Conservation (phyloP, 2,329 filamentous ascomycete species). For the Pochonia chlamydosporia region DNA sequence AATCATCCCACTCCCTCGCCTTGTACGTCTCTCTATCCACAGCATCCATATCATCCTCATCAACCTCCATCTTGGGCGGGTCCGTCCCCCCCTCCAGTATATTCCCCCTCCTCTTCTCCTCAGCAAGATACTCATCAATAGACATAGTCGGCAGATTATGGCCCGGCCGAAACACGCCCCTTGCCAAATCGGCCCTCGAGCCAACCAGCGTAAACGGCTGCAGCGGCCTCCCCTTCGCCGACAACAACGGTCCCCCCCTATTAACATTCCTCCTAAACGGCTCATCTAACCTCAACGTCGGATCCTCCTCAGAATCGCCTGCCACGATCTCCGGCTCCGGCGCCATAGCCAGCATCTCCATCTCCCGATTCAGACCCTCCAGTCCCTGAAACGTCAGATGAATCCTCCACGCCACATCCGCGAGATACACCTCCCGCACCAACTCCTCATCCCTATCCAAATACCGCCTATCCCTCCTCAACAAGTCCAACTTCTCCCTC, state of each 20-base stretch:
- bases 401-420: slow-evolving; percentile 65
- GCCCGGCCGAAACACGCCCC: slow-evolving; percentile 81
- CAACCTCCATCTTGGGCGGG: slow-evolving; percentile 62
- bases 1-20: slow-evolving; percentile 93
- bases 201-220: slow-evolving; percentile 85
- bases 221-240: slow-evolving; percentile 73
- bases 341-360: slow-evolving; percentile 73
- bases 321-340: slow-evolving; percentile 49
- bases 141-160: slow-evolving; percentile 96
- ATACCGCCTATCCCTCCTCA: slow-evolving; percentile 41
- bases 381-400: slow-evolving; percentile 81
- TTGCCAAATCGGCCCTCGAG: slow-evolving; percentile 66
- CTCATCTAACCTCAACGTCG: slow-evolving; percentile 66
- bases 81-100: slow-evolving; percentile 89
- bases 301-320: slow-evolving; percentile 28
- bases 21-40: slow-evolving; percentile 90
- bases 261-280: slow-evolving; percentile 42
- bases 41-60: slow-evolving; percentile 87
- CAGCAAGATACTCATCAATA: slow-evolving; percentile 95
- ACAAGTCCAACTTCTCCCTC: slow-evolving; percentile 68
- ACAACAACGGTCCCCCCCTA: slow-evolving; percentile 67
- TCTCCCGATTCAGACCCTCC: slow-evolving; percentile 80
- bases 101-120: slow-evolving; percentile 76
- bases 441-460: slow-evolving; percentile 72
- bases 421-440: slow-evolving; percentile 72